Base-by-base conservation (phyloP, 129 eudicot species). In the Flaveria robusta region DNA sequence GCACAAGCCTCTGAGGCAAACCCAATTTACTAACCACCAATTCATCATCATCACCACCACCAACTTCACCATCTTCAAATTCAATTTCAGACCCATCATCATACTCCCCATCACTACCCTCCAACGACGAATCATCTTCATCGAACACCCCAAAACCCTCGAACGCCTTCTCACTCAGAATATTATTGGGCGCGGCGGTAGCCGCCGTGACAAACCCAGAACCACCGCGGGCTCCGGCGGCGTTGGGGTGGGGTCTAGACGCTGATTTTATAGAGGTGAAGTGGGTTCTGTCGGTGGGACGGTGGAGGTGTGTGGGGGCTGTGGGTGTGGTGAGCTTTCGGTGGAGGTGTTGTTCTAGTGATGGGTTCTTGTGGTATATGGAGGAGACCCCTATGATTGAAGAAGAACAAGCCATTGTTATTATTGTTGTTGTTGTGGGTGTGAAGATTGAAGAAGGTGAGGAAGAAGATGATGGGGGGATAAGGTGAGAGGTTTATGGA, bases 91-190 rank as follows among this genome's bases (percentile, higher is more conserved):
- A 66, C 50, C 68, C 83, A 9, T 45, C 78, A 41, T 72, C 85
- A 73, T 51, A 78, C 45, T 78, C 83, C 63, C 82, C 66, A 31
- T 82, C 96, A 55, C 91, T 77, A 62, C 56, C 83, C 24, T 72
- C 87, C 42, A 81, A 59, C 51, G 81, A 69, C 45, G 79, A 65
- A 46, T 70, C 64, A 49, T 77, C 87, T 42, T 87, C 84, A 16
- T 83, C 89, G 46, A 86, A 91, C 26, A 83, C 86, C 16, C 88
- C 87, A 12, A 94, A 71, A 29, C 96, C 90, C 86, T 80, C 85
- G 64, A 94, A 91, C 31, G 99, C 99, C 78, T 94, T 94, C 72
- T 94, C 99, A 66, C 97, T 94, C 81, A 94, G 67, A n/a, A 91
- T 85, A 2, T 96, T 89, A 82, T 94, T 94, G 0, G 96, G 92